A percentile compares a stretch with the other conserved stretches of the same genome.
Evolutionary conservation across 1,139 yeast genomes (phyloP).

Genomic region (Pichia sp.): DNA sequence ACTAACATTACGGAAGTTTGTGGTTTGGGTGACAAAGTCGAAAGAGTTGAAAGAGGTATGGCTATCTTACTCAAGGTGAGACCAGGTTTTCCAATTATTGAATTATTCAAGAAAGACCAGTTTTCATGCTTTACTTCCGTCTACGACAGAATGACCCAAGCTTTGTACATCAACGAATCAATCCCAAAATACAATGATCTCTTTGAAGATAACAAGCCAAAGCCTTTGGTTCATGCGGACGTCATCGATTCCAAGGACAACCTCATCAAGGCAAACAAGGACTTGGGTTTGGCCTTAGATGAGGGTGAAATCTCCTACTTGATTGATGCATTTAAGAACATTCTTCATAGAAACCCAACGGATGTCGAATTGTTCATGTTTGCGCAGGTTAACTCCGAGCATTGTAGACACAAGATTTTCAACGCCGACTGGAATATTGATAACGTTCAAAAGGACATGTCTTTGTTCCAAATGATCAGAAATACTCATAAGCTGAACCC

Average conservation of each 20-base stretch:
- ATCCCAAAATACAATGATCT: conserved; percentile 66
- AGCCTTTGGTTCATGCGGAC: conserved; percentile 78
- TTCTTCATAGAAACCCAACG: conserved; percentile 86
- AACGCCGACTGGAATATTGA: conserved; percentile 99
- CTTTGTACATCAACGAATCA: conserved; percentile 45
- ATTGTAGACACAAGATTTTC: conserved; percentile 98
- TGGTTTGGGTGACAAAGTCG: conserved; percentile 66
- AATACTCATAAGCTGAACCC: conserved; percentile 82
- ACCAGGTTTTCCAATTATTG: conserved; percentile 60
- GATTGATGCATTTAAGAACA: conserved; percentile 66
- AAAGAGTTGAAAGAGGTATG: conserved; percentile 87
- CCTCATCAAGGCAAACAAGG: conserved; percentile 70
- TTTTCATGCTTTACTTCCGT: conserved; percentile 58
- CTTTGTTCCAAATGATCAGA: conserved; percentile 92
- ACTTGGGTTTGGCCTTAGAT: conserved; percentile 88
- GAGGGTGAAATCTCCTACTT: conserved; percentile 89
- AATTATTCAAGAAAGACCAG: conserved; percentile 48
- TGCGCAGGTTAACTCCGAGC: conserved; percentile 99
- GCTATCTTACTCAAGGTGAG: conserved; percentile 67
- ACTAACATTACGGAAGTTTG: conserved; percentile 89
- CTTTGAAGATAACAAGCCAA: conserved; percentile 75
- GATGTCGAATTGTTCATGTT: conserved; percentile 98
- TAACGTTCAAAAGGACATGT: conserved; percentile 63
- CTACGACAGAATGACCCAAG: conserved; percentile 95
- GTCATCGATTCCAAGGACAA: conserved; percentile 56